Conservation (phyloP, 169 alveolate genomes). For the Plasmodium fragile region DNA sequence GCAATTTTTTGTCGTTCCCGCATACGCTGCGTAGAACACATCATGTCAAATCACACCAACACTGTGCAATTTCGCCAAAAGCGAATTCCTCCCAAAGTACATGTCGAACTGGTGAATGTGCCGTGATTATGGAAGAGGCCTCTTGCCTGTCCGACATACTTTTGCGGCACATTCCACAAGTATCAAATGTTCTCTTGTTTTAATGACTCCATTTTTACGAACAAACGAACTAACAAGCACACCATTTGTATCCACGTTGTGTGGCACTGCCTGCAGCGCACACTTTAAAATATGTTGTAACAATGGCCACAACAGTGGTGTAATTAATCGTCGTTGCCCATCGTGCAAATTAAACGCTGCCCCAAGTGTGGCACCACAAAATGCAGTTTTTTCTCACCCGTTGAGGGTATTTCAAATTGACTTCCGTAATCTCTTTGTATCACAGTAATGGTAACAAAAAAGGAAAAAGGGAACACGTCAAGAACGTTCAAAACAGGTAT, state of each 20-base stretch:
- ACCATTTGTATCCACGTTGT: neutral
- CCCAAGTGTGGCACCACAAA: neutral
- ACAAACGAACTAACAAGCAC: neutral
- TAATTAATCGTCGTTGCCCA: neutral
- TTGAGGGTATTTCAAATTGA: conserved; percentile 14
- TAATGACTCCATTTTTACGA: neutral
- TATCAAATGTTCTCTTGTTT: neutral
- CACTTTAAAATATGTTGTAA: neutral
- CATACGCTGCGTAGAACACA: neutral
- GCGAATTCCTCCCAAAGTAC: neutral
- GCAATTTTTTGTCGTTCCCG: conserved; percentile 1
- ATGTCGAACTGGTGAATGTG: neutral
- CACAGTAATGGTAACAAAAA: conserved; percentile 2
- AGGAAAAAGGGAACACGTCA: conserved; percentile 21
- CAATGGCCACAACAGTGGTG: neutral
- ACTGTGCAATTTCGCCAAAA: neutral
- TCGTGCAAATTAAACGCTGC: neutral
- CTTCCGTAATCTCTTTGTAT: conserved; percentile 27
- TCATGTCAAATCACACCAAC: neutral
- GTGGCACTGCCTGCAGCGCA: neutral
- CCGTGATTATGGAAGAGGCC: neutral
- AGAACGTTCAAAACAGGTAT: neutral
- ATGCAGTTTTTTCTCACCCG: neutral
- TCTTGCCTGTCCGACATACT: neutral
- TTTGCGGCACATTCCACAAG: neutral